A percentile compares a stretch with the other conserved stretches of the same genome.
These are phyloP conservation scores for Metschnikowia continentalis DNA, from an alignment of 805 yeast genomes.

Conservation along the genomic window DNA sequence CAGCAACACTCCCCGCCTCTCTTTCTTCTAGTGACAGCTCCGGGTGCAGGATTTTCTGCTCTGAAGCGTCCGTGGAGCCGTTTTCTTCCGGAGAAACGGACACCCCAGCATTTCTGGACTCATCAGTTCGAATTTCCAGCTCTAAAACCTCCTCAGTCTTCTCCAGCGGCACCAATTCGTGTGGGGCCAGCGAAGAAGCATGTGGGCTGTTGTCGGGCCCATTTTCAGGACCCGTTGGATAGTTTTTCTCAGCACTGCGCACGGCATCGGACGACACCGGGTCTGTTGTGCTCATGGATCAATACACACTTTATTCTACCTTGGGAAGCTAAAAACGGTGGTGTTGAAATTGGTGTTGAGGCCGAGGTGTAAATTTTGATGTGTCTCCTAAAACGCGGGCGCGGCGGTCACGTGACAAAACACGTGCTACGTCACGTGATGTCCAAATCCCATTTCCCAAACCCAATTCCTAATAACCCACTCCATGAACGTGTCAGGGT, in stretches of 20 bases:
- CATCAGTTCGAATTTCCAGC: no score
- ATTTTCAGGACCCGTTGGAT: background rate
- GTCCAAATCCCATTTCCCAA: no score
- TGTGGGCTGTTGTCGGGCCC: background rate
- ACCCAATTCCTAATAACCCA: no score
- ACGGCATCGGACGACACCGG: background rate
- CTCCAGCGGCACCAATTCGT: background rate
- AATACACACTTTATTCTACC: background rate
- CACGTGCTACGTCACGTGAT: background rate
- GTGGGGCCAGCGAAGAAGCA: no score
- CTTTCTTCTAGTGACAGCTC: background rate
- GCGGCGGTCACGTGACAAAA: background rate
- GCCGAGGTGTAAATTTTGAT: background rate
- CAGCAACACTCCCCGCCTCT: background rate
- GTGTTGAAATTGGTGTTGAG: background rate
- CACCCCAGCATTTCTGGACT: background rate
- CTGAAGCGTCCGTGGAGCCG: background rate
- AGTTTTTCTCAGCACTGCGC: background rate
- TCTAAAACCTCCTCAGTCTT: no score
- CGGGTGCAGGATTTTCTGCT: background rate
- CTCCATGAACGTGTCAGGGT: no score
- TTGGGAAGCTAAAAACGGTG: background rate
- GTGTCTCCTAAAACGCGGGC: background rate
- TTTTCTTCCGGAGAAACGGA: constrained; percentile 4
- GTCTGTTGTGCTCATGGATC: background rate